Evolutionary conservation across 2,329 filamentous ascomycete genomes (phyloP), one percentile per base, ranked within the genome.

Genomic region (Uncinocarpus reesii): DNA sequence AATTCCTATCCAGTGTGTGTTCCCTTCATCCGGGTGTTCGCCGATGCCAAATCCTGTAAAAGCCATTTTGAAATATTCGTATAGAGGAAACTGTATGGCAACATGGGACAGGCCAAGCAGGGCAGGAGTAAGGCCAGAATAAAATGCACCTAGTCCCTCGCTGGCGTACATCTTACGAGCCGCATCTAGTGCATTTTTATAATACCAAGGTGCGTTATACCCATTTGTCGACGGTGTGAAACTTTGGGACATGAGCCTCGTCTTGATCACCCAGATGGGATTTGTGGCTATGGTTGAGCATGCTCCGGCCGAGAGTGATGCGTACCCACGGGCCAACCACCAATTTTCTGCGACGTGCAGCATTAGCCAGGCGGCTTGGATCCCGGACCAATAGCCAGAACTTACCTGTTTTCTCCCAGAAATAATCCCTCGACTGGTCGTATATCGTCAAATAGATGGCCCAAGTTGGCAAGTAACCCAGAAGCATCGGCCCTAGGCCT

Each of bases 181-280:
- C 2, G 92, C 92, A 68, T 98, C 92, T 47, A 88, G 71, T 1
- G 92, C 96, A 50, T 82, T 87, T 56, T 75, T 79, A 67, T 98
- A 98, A 62, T 95, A 85, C 87, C 89, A 96, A 65, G 71, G 61
- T 62, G 72, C 62, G 67, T 71, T 65, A 62, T 67, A 62, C 65
- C 71, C 62, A 64, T 75, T 62, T 60, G 69, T 72, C n/a, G 50
- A 50, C 7, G 53, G 43, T 13, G 49, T 47, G 24, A 72, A 65
- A 55, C 78, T 81, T 70, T 96, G 92, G 31, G 92, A 95, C 92
- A 96, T 96, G 58, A 98, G 78, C 56, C 92, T 78, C 42, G 92
- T 98, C 70, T 98, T 98, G 71, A 98, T 95, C 31, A 98, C 92
- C 92, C 92, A 98, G 52, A 98, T 98, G 0, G 92, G 92, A 65